Evolutionary conservation across 495 filamentous ascomycete genomes (phyloP), one percentile per base, ranked within the genome.

Genomic region (Schizothecium vesticola): DNA sequence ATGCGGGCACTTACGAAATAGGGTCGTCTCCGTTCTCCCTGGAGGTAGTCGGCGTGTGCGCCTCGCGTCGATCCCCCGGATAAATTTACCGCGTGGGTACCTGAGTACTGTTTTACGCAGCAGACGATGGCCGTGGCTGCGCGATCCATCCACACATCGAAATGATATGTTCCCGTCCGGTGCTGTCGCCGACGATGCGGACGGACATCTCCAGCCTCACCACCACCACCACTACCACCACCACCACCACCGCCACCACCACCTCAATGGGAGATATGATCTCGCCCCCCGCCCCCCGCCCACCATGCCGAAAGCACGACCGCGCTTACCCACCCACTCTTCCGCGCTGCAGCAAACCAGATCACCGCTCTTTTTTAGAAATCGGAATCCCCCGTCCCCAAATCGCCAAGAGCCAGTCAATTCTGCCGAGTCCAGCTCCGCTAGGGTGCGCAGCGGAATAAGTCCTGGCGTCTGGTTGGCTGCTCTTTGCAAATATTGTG

Each of bases 31-130:
- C 29, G 3, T 10, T 1, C 10, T 33, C 29, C 13, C 13, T 1
- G 33, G 33, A 51, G 19, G 43, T n/a, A n/a, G 43, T 12, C 58
- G 26, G 63, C 16, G 24, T n/a, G 43, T 19, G 43, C 19, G 43
- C n/a, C 43, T 51, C 16, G 55, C 22, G 63, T 65, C 63, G 63
- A 65, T 65, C 63, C 29, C 7, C 31, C 63, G 63, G 63, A 31
- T 51, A 65, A 65, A 65, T 65, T 65, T 22, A 65, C 24, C 28
- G 33, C 12, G 33, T 16, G 13, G 33, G 33, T 16, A 1, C 9
- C 33, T 1, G 3, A 19, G 33, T 16, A 43, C 5, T 43, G 33
- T 43, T 43, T 43, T 23, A 57, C 43, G 43, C 43, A 51, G 12
- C 19, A 9, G 43, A 51, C 43, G 2, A 51, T 51, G 43, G n/a